These are phyloP conservation scores for Apophysomyces elegans DNA, from an alignment of 371 early-diverging fungal species.

Conservation along the genomic window DNA sequence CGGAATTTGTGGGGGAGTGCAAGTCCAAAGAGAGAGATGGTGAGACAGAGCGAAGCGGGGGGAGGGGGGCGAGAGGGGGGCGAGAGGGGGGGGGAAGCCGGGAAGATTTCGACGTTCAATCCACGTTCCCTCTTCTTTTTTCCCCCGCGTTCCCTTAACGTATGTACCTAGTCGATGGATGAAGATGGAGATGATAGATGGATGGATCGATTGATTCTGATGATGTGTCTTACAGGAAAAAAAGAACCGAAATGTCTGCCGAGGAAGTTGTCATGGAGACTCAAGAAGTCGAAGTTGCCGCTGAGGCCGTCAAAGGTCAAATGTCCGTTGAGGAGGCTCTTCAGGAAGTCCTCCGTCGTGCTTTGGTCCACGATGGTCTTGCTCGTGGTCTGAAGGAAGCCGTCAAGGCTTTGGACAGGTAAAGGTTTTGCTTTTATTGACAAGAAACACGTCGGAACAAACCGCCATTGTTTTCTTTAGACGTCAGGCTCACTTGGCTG, in stretches of 20 bases:
- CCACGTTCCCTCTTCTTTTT: not conserved
- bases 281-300: conserved; percentile 78
- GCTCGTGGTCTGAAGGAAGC: conserved; percentile 96
- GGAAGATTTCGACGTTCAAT: not conserved
- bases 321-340: conserved; percentile 95
- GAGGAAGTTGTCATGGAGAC: conserved; percentile 58
- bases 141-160: conserved; percentile 6
- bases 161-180: conserved; percentile 2
- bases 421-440: conserved; percentile 15
- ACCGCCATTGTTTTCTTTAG: conserved; percentile 13
- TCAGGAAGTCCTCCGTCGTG: conserved; percentile 93
- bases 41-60: too few relatives aligned
- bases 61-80: not conserved
- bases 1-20: too few relatives aligned
- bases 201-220: conserved; percentile 4
- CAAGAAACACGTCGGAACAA: not conserved
- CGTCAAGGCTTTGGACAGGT: conserved; percentile 96
- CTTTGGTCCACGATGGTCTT: conserved; percentile 93
- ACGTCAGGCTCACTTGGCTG: conserved; percentile 89
- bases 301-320: conserved; percentile 68
- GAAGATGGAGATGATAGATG: not conserved
- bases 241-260: conserved; percentile 41
- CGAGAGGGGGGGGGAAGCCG: not conserved
- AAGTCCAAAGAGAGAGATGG: too few relatives aligned
- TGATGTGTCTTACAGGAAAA: not conserved